Conservation (phyloP, 108 stramenopile species). For the Pseudonitzschia multiseries region DNA sequence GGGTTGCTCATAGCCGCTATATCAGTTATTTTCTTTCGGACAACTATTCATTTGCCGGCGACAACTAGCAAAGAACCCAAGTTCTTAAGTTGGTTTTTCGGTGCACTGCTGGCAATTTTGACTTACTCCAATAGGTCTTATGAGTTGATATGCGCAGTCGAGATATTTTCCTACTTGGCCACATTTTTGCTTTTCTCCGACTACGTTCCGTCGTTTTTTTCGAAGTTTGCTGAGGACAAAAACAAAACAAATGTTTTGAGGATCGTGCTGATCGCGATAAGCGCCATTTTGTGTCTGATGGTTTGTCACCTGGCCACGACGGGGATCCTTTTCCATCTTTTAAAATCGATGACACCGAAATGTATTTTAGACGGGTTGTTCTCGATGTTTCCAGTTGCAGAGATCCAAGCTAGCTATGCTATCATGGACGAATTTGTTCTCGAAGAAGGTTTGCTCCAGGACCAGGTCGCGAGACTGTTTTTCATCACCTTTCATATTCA, state of each 20-base stretch:
- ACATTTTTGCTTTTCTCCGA: conserved; percentile 34
- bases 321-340: conserved; percentile 17
- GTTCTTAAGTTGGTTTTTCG: conserved; percentile 40
- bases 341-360: conserved; percentile 28
- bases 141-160: conserved; percentile 62
- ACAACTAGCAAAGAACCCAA: conserved; percentile 31
- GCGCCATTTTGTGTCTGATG: conserved; percentile 37
- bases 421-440: conserved; percentile 56
- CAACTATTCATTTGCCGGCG: conserved; percentile 44
- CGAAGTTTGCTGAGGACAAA: conserved; percentile 4
- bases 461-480: conserved; percentile 62
- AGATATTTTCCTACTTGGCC: conserved; percentile 70
- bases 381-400: conserved; percentile 67
- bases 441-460: conserved; percentile 42
- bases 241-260: conserved; percentile 12
- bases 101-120: conserved; percentile 53
- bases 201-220: conserved; percentile 1
- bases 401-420: conserved; percentile 59
- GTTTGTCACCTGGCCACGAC: conserved; percentile 36
- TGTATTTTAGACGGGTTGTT: conserved; percentile 29
- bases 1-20: conserved; percentile 60
- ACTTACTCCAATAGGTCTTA: conserved; percentile 58
- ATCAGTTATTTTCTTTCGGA: conserved; percentile 70
- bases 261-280: conserved; percentile 33
- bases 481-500: conserved; percentile 90